Evolutionary conservation across 257 asterid species (phyloP).

Genomic region (Vinca minor): DNA sequence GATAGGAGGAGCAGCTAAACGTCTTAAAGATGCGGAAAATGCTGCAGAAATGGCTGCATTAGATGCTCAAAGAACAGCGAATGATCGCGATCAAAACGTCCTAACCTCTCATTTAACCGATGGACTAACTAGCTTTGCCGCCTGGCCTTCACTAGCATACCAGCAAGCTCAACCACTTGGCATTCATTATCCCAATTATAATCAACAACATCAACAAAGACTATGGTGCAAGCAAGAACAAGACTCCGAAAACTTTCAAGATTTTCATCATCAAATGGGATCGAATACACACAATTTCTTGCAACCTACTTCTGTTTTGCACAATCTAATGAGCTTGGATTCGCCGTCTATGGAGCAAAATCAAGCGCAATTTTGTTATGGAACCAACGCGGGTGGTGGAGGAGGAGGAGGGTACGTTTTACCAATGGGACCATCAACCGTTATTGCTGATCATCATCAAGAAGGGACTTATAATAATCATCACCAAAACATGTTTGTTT

Average conservation of each 20-base stretch:
- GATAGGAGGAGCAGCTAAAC: slow-evolving; percentile 68
- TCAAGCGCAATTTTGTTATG: no score
- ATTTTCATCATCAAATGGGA: slow-evolving; percentile 35
- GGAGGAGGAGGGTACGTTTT: slow-evolving; percentile 13
- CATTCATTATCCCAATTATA: slow-evolving; percentile 38
- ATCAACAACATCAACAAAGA: slow-evolving; percentile 36
- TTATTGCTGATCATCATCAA: slow-evolving; percentile 20
- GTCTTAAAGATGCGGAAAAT: slow-evolving; percentile 59
- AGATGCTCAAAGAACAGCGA: slow-evolving; percentile 29
- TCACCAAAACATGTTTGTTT: slow-evolving; percentile 26
- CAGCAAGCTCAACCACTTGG: slow-evolving; percentile 44
- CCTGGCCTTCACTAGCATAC: slow-evolving; percentile 56
- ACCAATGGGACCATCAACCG: slow-evolving; percentile 31
- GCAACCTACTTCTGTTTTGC: slow-evolving; percentile 40
- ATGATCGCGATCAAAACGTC: no score
- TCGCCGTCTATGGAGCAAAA: slow-evolving; percentile 34
- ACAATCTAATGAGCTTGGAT: slow-evolving; percentile 45
- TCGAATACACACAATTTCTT: slow-evolving; percentile 34
- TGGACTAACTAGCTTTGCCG: slow-evolving; percentile 26
- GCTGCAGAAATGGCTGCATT: slow-evolving; percentile 49
- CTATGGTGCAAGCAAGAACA: slow-evolving; percentile 70
- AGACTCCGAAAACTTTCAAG: slow-evolving; percentile 22
- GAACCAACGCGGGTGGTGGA: no score
- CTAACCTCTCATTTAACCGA: slow-evolving; percentile 29
- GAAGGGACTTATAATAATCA: slow-evolving; percentile 24